Evolutionary conservation across 1,284 basidiomycete species (phyloP), one percentile per base, ranked within the genome.

Genomic region (Wallemia hederae): DNA sequence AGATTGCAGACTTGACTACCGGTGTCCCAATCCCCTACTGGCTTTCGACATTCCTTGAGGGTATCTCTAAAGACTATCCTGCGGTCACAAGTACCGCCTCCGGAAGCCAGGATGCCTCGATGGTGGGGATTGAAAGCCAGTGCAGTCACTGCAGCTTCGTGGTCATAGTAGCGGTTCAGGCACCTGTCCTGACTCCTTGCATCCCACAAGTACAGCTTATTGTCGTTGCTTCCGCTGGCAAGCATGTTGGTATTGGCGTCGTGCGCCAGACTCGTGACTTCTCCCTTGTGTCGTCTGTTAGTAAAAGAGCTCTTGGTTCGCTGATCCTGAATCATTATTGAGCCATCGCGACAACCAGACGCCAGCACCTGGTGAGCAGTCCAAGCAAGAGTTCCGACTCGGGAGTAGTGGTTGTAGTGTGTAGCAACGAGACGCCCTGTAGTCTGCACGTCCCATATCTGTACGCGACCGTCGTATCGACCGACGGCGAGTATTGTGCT

Each of bases 121-220:
- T 94, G 79, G 70, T 98, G 94, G 2, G 92, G 92, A 69, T 87
- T 90, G 92, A 92, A 98, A 0, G 90, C 89, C n/a, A 98, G 82
- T 1, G 94, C 92, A 69, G 97, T 98, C 64, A 98, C 90, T 0
- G 92, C 92, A 0, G 92, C 92, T 1, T 83, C 85, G 69, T 98
- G 94, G 64, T 97, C 87, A 61, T 88, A 86, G 70, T 97, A 98
- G 67, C 88, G 85, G 79, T 84, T 90, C 17, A 96, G 72, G 0
- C 91, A 91, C 26, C 77, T 72, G 31, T 77, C 74, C 19, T 17
- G 24, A 2, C 76, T 76, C 14, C 39, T 9, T 58, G 72, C 73
- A 72, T 94, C 89, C 89, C 92, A 98, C 61, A 98, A 87, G 66
- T 88, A 89, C 9, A 98, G 83, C 73, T 94, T 92, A 73, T 98